phyloP scores from a whole-genome alignment of 2,329 filamentous ascomycete genomes.

The Zymoseptoria passerinii region DNA sequence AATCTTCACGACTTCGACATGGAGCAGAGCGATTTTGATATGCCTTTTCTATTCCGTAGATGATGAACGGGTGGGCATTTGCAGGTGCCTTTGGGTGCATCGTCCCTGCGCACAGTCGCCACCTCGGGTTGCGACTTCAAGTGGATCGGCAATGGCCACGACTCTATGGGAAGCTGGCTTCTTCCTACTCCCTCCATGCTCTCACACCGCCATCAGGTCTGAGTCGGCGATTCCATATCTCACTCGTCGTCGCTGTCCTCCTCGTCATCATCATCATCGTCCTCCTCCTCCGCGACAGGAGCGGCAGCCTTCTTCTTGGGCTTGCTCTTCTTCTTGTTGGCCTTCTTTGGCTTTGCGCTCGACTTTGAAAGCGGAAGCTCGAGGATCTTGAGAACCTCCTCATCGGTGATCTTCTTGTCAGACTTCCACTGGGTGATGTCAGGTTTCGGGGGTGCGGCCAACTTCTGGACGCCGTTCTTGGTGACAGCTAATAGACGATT shows the following conservation, averaged over 20 bases:
- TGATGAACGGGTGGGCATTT: neutral
- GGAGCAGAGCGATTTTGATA: neutral
- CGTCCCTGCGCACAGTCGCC: neutral
- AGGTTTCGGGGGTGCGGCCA: conserved; percentile 66
- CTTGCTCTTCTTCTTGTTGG: conserved; percentile 85
- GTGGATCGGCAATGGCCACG: neutral
- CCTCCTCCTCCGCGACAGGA: conserved; percentile 20
- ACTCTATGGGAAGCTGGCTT: neutral
- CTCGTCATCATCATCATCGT: conserved; percentile 22
- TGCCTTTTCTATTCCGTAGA: neutral
- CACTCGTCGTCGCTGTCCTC: conserved; percentile 22
- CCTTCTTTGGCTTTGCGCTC: conserved; percentile 65
- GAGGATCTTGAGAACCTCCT: conserved; percentile 90
- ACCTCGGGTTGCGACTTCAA: neutral
- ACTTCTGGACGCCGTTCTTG: conserved; percentile 89
- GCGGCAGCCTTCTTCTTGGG: conserved; percentile 50
- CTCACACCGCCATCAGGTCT: neutral
- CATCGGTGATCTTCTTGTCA: conserved; percentile 96
- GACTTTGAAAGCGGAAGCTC: conserved; percentile 68
- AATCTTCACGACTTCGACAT: neutral
- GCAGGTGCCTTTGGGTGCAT: neutral
- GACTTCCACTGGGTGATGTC: conserved; percentile 80
- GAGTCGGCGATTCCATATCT: neutral
- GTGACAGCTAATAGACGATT: conserved; percentile 62
- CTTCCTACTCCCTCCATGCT: neutral